These are phyloP conservation scores for Epichloe scottii DNA, from an alignment of 2,329 filamentous ascomycete genomes.

Conservation along the genomic window DNA sequence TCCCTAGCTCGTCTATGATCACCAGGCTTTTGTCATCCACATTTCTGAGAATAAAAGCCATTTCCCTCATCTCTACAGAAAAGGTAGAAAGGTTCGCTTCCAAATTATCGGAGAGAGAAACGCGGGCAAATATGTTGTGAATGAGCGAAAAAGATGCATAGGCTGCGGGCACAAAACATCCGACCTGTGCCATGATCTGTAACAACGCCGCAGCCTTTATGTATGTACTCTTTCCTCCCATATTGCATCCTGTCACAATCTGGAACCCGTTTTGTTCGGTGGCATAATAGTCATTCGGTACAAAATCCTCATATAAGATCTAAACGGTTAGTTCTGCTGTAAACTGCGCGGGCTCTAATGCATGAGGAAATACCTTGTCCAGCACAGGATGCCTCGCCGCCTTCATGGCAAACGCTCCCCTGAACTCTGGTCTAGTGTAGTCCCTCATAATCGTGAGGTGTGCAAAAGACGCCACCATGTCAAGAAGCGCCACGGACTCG, in stretches of 20 bases:
- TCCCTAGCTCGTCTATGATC: constrained; percentile 84
- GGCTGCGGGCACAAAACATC: constrained; percentile 76
- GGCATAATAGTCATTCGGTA: constrained; percentile 86
- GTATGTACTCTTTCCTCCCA: constrained; percentile 96
- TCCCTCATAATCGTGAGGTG: constrained; percentile 53
- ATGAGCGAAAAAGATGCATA: constrained; percentile 73
- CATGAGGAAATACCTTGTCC: constrained; percentile 41
- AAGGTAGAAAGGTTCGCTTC: constrained; percentile 91
- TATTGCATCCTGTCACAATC: constrained; percentile 91
- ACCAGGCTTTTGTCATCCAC: constrained; percentile 64
- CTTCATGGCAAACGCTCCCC: constrained; percentile 57
- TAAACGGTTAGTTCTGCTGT: constrained; percentile 13
- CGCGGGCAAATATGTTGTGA: constrained; percentile 73
- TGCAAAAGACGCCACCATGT: constrained; percentile 71
- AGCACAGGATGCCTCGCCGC: constrained; percentile 66
- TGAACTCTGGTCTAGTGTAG: constrained; percentile 55
- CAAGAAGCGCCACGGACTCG: constrained; percentile 74
- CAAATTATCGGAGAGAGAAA: constrained; percentile 77
- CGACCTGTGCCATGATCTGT: constrained; percentile 87
- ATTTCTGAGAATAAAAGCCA: constrained; percentile 81
- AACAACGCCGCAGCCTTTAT: constrained; percentile 76
- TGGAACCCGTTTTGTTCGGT: constrained; percentile 74
- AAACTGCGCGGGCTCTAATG: constrained; percentile 4
- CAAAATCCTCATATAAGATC: constrained; percentile 53
- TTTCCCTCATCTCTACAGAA: constrained; percentile 89